These are phyloP conservation scores for Avena insularis DNA, from an alignment of 176 grass and related monocot species.

Conservation along the genomic window DNA sequence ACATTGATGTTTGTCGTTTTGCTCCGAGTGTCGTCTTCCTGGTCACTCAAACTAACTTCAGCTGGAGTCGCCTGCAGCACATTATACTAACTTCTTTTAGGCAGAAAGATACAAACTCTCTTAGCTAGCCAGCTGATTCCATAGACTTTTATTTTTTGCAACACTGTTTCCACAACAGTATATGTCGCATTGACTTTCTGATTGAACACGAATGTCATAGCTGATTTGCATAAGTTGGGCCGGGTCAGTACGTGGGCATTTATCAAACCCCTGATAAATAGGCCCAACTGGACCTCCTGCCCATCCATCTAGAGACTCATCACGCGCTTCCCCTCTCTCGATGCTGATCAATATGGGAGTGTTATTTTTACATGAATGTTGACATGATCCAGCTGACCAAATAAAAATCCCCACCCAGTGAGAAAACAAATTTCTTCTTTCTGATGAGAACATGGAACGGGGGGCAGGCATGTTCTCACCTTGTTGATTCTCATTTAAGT, in stretches of 20 bases:
- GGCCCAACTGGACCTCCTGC: neutral
- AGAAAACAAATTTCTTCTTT: neutral
- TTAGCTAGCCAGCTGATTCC: neutral
- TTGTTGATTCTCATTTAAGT: neutral
- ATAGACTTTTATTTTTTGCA: neutral
- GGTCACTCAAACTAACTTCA: neutral
- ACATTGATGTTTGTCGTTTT: slow-evolving; percentile 1
- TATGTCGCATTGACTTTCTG: neutral
- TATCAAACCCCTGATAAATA: neutral
- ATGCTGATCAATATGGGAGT: neutral
- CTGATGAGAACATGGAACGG: neutral
- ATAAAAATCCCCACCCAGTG: neutral
- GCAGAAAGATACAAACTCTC: neutral
- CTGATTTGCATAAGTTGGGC: neutral
- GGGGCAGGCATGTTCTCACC: neutral
- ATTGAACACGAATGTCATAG: neutral
- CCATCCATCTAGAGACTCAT: neutral
- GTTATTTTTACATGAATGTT: neutral
- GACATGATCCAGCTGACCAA: neutral
- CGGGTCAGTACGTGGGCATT: neutral
- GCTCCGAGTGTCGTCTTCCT: slow-evolving; percentile 38
- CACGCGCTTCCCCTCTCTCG: too few species aligned
- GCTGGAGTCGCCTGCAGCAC: neutral
- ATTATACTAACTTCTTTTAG: neutral
- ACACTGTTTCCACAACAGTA: neutral